A percentile compares a stretch with the other conserved stretches of the same genome.
Evolutionary conservation across 306 rosid species (phyloP).

Genomic region (Fragaria nilgerrensis): DNA sequence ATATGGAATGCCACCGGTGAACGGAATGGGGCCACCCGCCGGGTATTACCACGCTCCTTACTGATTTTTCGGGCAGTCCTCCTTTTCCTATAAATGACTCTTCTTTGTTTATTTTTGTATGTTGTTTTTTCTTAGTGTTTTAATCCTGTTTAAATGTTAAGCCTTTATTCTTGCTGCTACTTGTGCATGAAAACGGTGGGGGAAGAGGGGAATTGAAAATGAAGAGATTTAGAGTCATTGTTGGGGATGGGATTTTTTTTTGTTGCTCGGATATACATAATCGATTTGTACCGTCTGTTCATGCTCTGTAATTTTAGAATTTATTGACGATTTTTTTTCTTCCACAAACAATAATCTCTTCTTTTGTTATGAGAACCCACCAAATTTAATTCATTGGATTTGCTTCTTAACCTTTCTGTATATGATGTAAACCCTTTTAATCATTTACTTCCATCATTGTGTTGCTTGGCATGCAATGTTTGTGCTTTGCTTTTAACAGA

Average conservation of each 20-base stretch:
- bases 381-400: conserved; percentile 19
- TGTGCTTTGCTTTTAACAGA: not conserved
- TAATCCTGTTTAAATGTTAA: conserved; percentile 28
- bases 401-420: not conserved
- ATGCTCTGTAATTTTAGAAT: conserved; percentile 51
- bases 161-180: conserved; percentile 51
- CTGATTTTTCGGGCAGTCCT: conserved; percentile 36
- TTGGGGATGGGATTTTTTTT: conserved; percentile 29
- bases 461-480: not conserved
- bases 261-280: conserved; percentile 54
- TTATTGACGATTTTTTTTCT: conserved; percentile 22
- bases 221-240: conserved; percentile 34
- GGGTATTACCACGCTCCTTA: conserved; percentile 78
- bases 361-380: conserved; percentile 37
- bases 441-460: not conserved
- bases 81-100: conserved; percentile 38
- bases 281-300: conserved; percentile 45
- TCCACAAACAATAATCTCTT: conserved; percentile 9
- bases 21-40: conserved; percentile 67
- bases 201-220: conserved; percentile 30
- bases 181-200: conserved; percentile 40
- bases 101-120: conserved; percentile 35
- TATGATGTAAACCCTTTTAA: not conserved
- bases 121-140: conserved; percentile 41
- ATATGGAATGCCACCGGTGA: conserved; percentile 84